phyloP scores from a whole-genome alignment of 176 grass and related monocot species.

The Stipa capillata region DNA sequence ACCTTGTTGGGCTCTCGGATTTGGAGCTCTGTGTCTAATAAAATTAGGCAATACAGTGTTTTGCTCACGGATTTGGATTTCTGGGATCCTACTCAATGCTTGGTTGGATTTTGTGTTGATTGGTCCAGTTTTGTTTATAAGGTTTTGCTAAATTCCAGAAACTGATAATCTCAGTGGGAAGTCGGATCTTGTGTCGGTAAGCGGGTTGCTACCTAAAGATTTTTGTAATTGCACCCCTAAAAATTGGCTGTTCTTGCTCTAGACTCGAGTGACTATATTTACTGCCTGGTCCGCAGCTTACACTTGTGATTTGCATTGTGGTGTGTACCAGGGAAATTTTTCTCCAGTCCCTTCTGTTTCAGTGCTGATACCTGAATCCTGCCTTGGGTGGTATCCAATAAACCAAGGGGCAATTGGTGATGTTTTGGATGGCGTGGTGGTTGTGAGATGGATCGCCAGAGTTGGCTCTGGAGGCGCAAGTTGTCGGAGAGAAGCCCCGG shows the following conservation, averaged over 20 bases:
- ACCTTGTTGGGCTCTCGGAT: not conserved
- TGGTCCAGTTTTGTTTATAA: not conserved
- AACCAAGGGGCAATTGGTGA: not conserved
- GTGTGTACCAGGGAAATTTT: not conserved
- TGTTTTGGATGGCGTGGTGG: constrained; percentile 11
- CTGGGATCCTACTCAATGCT: not conserved
- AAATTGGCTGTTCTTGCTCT: not conserved
- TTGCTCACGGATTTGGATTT: no score
- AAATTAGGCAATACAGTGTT: not conserved
- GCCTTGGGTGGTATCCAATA: not conserved
- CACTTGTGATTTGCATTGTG: not conserved
- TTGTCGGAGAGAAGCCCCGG: constrained; percentile 38
- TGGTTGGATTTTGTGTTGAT: not conserved
- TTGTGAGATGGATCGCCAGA: constrained; percentile 42
- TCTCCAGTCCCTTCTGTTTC: not conserved
- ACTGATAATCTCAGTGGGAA: not conserved
- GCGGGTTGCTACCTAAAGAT: not conserved
- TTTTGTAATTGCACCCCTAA: not conserved
- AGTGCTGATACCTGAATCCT: not conserved
- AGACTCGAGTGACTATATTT: not conserved
- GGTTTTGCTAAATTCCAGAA: not conserved
- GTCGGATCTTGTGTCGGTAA: not conserved
- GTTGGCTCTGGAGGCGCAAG: constrained; percentile 42
- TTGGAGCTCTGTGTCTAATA: not conserved
- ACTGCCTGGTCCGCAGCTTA: not conserved